Base-by-base conservation (phyloP, 352 stramenopile genomes). In the Aphanomyces stellatus region DNA sequence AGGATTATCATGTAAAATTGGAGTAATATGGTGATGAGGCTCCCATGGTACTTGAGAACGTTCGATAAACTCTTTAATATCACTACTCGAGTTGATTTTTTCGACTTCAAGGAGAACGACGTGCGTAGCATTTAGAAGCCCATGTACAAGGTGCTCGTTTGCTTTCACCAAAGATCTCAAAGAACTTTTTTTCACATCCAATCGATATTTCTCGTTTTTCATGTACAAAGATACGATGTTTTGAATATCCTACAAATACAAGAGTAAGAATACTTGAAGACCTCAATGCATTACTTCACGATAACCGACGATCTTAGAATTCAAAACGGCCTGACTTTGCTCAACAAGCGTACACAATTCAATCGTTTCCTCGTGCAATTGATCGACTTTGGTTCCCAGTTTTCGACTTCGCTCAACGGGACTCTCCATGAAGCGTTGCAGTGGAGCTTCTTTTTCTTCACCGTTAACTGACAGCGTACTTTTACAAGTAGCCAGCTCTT, bases 181-280 rank as follows among this genome's bases (percentile, higher is more conserved):
- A 0, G 81, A 90, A 57, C 85, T 90, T 46, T 93, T 93, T 37
- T 82, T 72, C 56, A 91, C 85, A 70, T 93, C 82, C 10, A 93
- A 73, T 1, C 82, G 80, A 48, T 89, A 90, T 57, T 91, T 91
- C 59, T 93, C 85, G 62, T 93, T 93, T 71, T 91, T 91, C 81
- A 90, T 90, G 57, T 79, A 90, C 4, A 76, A 75, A 2, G 82
- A 91, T 27, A 91, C 80, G 57, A 87, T 79, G 6, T 87, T 72
- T 33, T 90, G 80, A 40, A 91, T 76, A 59, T 93, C 81, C 85
- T 93, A 49, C 7, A 64, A 10, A 10, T 22, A 48, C 24, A 49
- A 60, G 22, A 37, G 25, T 19, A 67, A 10, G 17, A 51, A 43
- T 49, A 53, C 17, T 53, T 51, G 33, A 41, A 10, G 28, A 48